Evolutionary conservation across 345 rosid genomes (phyloP).

Genomic region (Aquilaria yunnanensis): DNA sequence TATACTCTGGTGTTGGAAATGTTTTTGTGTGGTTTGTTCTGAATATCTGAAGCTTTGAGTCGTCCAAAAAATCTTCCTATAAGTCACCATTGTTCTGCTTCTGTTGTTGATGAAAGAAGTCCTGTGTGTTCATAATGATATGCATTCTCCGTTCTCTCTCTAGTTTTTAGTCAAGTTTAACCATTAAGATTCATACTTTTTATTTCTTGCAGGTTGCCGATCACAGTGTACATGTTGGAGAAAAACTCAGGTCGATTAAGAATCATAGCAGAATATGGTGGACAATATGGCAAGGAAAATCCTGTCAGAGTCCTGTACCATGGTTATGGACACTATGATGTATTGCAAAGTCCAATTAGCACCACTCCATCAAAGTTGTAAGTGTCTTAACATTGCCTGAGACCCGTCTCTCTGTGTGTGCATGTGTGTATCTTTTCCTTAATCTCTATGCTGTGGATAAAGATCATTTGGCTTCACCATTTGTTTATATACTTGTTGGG

Average conservation of each 20-base stretch:
- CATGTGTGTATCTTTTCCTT: too few relatives aligned
- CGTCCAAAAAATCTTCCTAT: not conserved
- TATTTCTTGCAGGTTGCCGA: constrained; percentile 35
- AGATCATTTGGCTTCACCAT: too few relatives aligned
- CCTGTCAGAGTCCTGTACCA: constrained; percentile 53
- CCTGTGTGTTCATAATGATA: too few relatives aligned
- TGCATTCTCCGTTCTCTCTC: too few relatives aligned
- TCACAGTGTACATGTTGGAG: constrained; percentile 50
- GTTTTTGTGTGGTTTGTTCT: too few relatives aligned
- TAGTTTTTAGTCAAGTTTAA: too few relatives aligned
- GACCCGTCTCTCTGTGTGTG: too few relatives aligned
- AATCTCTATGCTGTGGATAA: too few relatives aligned
- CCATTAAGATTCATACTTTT: too few relatives aligned
- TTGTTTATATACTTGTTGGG: too few relatives aligned
- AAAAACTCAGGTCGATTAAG: constrained; percentile 30
- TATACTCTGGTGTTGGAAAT: too few relatives aligned
- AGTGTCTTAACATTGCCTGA: constrained; percentile 6
- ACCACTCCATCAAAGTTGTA: constrained; percentile 28
- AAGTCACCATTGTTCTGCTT: not conserved
- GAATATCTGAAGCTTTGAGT: not conserved
- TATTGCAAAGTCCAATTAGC: constrained; percentile 22
- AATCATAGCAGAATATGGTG: constrained; percentile 59
- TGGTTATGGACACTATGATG: constrained; percentile 63
- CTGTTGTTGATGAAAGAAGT: too few relatives aligned
- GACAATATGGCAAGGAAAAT: constrained; percentile 44